Conservation (phyloP, 169 alveolate genomes). For the Amoebophrya sp. region DNA sequence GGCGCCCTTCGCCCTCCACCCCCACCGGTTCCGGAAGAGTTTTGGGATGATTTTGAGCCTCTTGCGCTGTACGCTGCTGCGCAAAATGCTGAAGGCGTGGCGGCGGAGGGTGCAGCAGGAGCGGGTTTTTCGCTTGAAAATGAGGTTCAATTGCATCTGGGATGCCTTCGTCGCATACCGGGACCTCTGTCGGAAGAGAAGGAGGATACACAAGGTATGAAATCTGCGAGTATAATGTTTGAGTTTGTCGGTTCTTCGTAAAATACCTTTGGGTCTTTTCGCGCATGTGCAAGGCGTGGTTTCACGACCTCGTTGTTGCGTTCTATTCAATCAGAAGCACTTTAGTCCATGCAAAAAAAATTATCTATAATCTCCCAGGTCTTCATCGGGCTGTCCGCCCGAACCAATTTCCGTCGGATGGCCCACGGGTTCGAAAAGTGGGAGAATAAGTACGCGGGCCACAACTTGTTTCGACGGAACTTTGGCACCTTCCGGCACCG, state of each 20-base stretch:
- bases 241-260: not conserved
- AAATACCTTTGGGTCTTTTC: no score
- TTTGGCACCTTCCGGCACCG: not conserved
- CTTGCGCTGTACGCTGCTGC: not conserved
- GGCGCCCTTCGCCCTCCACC: not conserved
- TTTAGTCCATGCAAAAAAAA: no score
- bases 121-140: not conserved
- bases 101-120: not conserved
- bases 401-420: not conserved
- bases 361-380: not conserved
- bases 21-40: not conserved
- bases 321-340: no score
- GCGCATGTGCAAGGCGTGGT: no score
- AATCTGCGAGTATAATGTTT: not conserved
- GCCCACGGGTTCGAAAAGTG: not conserved
- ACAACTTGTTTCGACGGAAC: not conserved
- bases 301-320: no score
- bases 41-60: not conserved
- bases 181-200: not conserved
- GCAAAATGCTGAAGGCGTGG: slow-evolving; percentile 6
- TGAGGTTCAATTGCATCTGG: not conserved
- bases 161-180: not conserved
- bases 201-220: not conserved
- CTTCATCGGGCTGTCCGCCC: not conserved
- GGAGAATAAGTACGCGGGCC: not conserved